Evolutionary conservation across 129 eudicot genomes (phyloP).

Genomic region (Artemisia argyi): DNA sequence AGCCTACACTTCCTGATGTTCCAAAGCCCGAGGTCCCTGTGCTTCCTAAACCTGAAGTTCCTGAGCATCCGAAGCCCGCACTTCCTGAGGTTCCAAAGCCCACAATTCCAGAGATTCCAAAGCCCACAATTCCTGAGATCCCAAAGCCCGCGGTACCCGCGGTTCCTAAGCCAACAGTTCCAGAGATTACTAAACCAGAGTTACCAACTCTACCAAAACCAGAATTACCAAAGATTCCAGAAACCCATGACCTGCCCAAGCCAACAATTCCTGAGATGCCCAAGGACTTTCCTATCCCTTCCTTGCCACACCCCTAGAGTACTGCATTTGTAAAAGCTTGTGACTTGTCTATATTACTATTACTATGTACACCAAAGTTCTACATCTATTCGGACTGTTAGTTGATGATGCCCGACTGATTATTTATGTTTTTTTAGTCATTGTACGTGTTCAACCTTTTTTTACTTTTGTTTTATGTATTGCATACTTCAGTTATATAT

Average conservation of each 20-base stretch:
- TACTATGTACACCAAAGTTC: background rate
- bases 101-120: too few species aligned
- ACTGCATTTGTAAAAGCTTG: background rate
- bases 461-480: too few species aligned
- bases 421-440: background rate
- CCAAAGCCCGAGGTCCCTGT: too few species aligned
- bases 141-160: too few species aligned
- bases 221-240: conserved; percentile 25
- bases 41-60: too few species aligned
- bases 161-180: too few species aligned
- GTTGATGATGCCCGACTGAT: background rate
- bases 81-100: too few species aligned
- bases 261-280: conserved; percentile 34
- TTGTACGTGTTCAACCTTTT: background rate
- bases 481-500: too few species aligned
- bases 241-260: background rate
- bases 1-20: too few species aligned
- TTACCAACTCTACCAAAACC: conserved; percentile 38
- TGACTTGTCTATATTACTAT: background rate
- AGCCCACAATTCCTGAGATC: too few species aligned
- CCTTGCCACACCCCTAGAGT: conserved; percentile 27
- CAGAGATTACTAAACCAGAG: too few species aligned
- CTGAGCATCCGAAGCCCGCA: too few species aligned
- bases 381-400: background rate
- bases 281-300: conserved; percentile 33